Evolutionary conservation across 768 basidiomycete genomes (phyloP), one percentile per base, ranked within the genome.

Genomic region (Termitomyces sp.): DNA sequence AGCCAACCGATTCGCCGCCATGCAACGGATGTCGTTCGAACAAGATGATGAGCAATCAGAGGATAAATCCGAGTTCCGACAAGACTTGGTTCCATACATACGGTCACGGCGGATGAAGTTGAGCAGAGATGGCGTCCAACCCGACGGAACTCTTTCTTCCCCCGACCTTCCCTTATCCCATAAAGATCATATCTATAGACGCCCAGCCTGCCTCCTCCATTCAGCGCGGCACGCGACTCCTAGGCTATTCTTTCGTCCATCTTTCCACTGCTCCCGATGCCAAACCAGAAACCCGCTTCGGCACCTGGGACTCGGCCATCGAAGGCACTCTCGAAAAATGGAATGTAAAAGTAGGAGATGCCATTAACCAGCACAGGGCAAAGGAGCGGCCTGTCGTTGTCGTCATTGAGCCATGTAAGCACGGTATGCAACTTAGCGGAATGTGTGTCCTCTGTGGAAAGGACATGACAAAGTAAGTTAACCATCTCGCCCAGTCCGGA

Each of bases 361-460:
- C 84, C 56, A 77, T 94, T 52, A 81, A 87, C 16, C 72, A 76
- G 42, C 79, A 82, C 57, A 81, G 76, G 67, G 88, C 90, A 12
- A 83, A 79, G 61, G 84, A 85, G 48, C 81, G 75, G 45, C 81
- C 87, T 3, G 86, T 84, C 60, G 78, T 94, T 24, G 74, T 84
- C 40, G 78, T 98, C 64, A 75, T 85, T 50, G 96, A 98, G 74
- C 92, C 94, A n/a, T 99, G 96, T 78, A 94, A 93, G 60, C 96
- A 99, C 75, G 92, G 92, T 61, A 88, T 96, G 67, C 96, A 98
- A 72, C 79, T 96, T 54, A 87, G 89, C 45, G 96, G 96, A 1
- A 80, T 99, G 53, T 99, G 96, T 71, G 94, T 92, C 1, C 73
- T 97, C 35, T 99, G 96, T 70, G 96, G 95, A 40, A 95, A 92